Evolutionary conservation across 2,329 filamentous ascomycete species (phyloP).

Genomic region (Botrytis squamosa): DNA sequence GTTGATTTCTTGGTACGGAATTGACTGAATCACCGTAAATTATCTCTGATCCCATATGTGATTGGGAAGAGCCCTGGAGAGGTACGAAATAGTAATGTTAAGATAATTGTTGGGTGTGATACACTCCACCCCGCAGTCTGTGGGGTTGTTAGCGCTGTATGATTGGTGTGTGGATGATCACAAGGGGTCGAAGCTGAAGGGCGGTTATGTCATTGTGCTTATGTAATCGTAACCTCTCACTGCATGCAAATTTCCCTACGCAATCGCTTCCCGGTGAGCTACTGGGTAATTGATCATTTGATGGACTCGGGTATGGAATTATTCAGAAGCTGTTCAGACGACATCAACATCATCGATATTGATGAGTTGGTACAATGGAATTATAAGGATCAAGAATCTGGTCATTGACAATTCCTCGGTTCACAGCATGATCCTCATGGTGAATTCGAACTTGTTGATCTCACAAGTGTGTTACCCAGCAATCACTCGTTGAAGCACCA

Average conservation of each 20-base stretch:
- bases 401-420: not conserved
- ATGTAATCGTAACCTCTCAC: not conserved
- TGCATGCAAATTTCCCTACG: not conserved
- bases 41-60: not conserved
- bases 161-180: conserved; percentile 3
- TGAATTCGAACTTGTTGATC: not conserved
- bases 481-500: not conserved
- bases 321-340: not conserved
- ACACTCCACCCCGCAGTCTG: conserved; percentile 5
- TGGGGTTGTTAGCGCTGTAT: not conserved
- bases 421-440: not conserved
- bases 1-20: not conserved
- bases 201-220: conserved; percentile 3
- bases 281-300: not conserved
- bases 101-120: not conserved
- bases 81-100: not conserved
- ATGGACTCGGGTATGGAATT: not conserved
- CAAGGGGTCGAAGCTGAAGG: not conserved
- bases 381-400: not conserved
- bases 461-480: not conserved
- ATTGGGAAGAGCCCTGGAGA: not conserved
- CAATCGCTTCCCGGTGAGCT: not conserved
- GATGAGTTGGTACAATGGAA: not conserved
- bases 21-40: not conserved
- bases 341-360: not conserved